Evolutionary conservation across 2,329 filamentous ascomycete species (phyloP), one percentile per base, ranked within the genome.

Genomic region (Hansfordia pulvinata): DNA sequence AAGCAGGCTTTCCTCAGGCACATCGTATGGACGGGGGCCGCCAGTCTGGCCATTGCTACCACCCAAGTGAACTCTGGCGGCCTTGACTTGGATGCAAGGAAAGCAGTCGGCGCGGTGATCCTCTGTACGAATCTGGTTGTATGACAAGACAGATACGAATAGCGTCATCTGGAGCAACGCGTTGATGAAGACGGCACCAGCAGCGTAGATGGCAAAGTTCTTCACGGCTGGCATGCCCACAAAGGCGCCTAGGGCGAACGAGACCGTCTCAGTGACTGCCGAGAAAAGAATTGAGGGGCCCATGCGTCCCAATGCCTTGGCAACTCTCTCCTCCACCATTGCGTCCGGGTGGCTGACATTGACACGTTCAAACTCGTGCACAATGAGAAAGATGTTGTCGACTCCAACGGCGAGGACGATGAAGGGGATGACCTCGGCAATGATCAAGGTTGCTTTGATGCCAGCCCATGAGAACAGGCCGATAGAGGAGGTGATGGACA

Each of bases 301-400:
- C 76, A 98, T 98, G 28, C 90, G 75, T 13, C 90, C 88, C n/a
- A 96, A 62, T 3, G 90, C 82, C 43, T 80, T 77, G 5, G 84
- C 79, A 29, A 96, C 76, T 15, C 90, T 72, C 43, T 86, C 76
- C 39, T 93, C 80, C 3, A 98, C 77, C 49, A 79, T 69, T 35
- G 86, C 79, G 43, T 96, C 86, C 0, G 86, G 84, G 43, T 93
- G 81, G 49, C 79, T 93, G 39, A 85, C 58, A 43, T 98, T 98
- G 47, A 94, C 81, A 17, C 90, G 71, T 48, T 98, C 90, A 32
- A 98, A 93, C 52, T 98, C 90, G 52, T 98, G 90, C 1, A 98
- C 90, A 32, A 98, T 93, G 30, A 98, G 61, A 57, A 98, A 98
- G 42, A 98, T 96, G 46, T 98, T 98, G 64, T 98, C 90, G 3